Evolutionary conservation across 2,329 filamentous ascomycete genomes (phyloP), one percentile per base, ranked within the genome.

Genomic region (Pseudogymnoascus sp.): DNA sequence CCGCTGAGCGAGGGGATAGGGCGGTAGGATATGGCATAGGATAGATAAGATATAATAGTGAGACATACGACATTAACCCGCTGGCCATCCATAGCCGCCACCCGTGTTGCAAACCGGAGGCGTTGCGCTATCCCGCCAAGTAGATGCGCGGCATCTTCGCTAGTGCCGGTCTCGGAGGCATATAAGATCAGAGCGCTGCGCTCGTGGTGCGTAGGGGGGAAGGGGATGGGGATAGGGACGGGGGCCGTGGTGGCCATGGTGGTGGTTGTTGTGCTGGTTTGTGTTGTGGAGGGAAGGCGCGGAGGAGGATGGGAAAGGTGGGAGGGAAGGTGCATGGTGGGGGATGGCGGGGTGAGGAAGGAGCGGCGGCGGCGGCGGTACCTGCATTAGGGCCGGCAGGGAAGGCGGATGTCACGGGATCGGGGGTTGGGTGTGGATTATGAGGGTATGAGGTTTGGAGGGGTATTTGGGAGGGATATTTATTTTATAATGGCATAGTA

Each of bases 141-240:
- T 74, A 97, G 92, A 71, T 92, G 87, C 19, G 95, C 93, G 67
- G 93, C 85, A 76, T 98, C 93, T 76, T 96, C 90, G 63, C 92
- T 89, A 73, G 95, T 97, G 64, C 95, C 95, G 21, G 93, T 98
- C 79, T 99, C 95, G 41, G 93, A 96, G 63, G 92, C 95, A 77
- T 96, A 99, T 36, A 96, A 82, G 65, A 99, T 82, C 69, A 96
- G 83, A 62, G 83, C 85, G 45, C 78, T 82, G 69, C 83, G 71
- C 54, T 72, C 70, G 68, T 73, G 71, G 31, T 63, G 68, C 57
- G 71, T 43, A 1, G 39, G 39, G 2, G 39, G 34, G 16, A 19
- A 39, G 13, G n/a, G 41, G 31, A 36, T 45, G 45, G 25, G 14
- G 25, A 37, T 19, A 31, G 39, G 39, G 8, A n/a, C 39, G 39